Evolutionary conservation across 371 early-diverging fungal species (phyloP), one percentile per base, ranked within the genome.

Genomic region (Coemansia sp.): DNA sequence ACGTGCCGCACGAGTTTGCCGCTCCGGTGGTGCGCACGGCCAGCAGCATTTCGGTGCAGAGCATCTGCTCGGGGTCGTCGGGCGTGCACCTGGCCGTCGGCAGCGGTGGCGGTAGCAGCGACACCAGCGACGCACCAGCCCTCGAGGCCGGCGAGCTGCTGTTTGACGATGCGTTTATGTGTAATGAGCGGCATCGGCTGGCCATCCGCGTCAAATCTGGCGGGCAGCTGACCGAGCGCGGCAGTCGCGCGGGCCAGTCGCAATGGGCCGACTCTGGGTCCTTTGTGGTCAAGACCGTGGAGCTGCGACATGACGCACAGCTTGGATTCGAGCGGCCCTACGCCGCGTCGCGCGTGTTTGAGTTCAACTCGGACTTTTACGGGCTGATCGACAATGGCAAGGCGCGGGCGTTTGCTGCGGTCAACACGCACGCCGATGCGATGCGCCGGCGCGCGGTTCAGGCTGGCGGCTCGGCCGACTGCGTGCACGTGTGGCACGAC

Each of bases 401-500:
- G 55, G 57, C 64, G 9, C 44, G 51, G 39, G 72, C 72, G 14
- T 40, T 54, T 42, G 48, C 43, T 9, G 49, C 60, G 34, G 72
- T 64, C 18, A 55, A 44, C 16, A 32, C 36, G 36, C 72, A 72
- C 49, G 56, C 55, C 6, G 47, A 51, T 32, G 50, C 33, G 33
- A 64, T 69, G 69, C 65, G 60, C 24, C 34, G 38, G 3, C 46
- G 60, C 33, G 72, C 72, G 12, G 60, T 43, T 5, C 46, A 47
- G 7, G 60, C 56, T 2, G 72, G 72, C 12, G 72, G 69, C 24
- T 7, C 43, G 10, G 38, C 69, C 11, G 68, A 67, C 46, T 54
- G 72, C 46, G 72, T 69, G 29, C 64, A 72, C 54, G 36, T 72
- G 36, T 69, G 70, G 72, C 72, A 72, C 47, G 72, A 72, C 60